Base-by-base conservation (phyloP, 768 basidiomycete genomes). In the Amanita polypyramis region DNA sequence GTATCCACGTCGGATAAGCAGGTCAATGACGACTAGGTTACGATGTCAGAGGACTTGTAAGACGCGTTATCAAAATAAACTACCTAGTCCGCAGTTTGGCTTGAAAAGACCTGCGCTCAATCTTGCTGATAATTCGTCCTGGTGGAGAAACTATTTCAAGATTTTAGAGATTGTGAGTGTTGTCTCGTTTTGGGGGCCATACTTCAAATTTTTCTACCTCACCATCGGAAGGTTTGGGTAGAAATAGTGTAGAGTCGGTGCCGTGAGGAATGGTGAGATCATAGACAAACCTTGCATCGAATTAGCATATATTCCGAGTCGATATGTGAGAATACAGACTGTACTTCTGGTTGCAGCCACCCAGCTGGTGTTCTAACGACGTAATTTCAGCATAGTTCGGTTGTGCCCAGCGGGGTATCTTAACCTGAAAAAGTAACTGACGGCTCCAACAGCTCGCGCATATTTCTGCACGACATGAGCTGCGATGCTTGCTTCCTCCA, bases 201-300 rank as follows among this genome's bases (percentile, higher is more conserved):
- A 92, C 93, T 68, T 91, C 79, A 55, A 99, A 99, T 1, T 76
- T 82, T 60, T 96, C 93, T 2, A 96, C 96, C 60, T 99, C 96
- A 20, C 90, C 93, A 54, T 99, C 96, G 17, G 77, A 69, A 0
- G 93, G 90, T 44, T 72, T 71, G 5, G 89, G 90, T 40, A 70
- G 68, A 53, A 85, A 77, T 14, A 70, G 63, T 11, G 68, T 62
- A 14, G 73, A 59, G 53, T 78, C 71, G 11, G 57, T 58, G 27
- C 63, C 65, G 4, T 66, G 52, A 0, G 90, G 91, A 17, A 96
- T 74, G 41, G 65, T 62, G 41, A 97, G 69, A 56, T 97, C 91
- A 57, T 92, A 98, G 19, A 85, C 69, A 59, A 88, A 93, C 70
- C 88, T 90, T 56, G 7, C 23, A 5, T 15, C 7, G 33, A 51